Conservation (phyloP, 192 early-diverging fungal genomes). For the Entrophospora sp. region DNA sequence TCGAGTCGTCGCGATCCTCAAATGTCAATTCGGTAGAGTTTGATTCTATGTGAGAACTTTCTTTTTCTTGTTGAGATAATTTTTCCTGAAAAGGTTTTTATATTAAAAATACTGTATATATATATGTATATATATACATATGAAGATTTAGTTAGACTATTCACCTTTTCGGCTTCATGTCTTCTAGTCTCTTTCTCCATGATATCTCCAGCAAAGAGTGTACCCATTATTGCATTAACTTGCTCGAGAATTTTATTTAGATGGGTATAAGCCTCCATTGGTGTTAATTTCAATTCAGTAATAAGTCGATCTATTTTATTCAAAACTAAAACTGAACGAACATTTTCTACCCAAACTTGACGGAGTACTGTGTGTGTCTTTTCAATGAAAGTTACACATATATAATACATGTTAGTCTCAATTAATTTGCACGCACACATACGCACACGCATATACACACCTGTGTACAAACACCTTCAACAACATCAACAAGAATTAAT, state of each 20-base stretch:
- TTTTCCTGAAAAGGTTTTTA: no score
- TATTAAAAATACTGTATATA: no score
- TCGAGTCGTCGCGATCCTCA: slow-evolving; percentile 86
- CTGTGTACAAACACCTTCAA: slow-evolving; percentile 99
- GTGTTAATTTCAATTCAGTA: slow-evolving; percentile 85
- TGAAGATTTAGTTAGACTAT: no score
- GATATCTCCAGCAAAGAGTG: slow-evolving; percentile 84
- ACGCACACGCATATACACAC: no score
- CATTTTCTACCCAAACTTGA: slow-evolving; percentile 89
- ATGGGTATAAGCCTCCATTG: slow-evolving; percentile 86
- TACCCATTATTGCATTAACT: slow-evolving; percentile 93
- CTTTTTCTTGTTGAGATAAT: neutral
- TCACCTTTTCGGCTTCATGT: slow-evolving; percentile 30
- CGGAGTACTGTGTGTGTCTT: slow-evolving; percentile 91
- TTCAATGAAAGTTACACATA: neutral
- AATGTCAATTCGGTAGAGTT: slow-evolving; percentile 35
- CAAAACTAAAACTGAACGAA: slow-evolving; percentile 86
- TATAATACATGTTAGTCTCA: neutral
- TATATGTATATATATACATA: no score
- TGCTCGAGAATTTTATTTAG: slow-evolving; percentile 93
- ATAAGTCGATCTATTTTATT: slow-evolving; percentile 98
- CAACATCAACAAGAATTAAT: slow-evolving; percentile 90
- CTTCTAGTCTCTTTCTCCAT: slow-evolving; percentile 70
- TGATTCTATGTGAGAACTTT: neutral
- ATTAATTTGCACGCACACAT: neutral